Evolutionary conservation across 306 rosid genomes (phyloP).

Genomic region (Arachis hypogaea): DNA sequence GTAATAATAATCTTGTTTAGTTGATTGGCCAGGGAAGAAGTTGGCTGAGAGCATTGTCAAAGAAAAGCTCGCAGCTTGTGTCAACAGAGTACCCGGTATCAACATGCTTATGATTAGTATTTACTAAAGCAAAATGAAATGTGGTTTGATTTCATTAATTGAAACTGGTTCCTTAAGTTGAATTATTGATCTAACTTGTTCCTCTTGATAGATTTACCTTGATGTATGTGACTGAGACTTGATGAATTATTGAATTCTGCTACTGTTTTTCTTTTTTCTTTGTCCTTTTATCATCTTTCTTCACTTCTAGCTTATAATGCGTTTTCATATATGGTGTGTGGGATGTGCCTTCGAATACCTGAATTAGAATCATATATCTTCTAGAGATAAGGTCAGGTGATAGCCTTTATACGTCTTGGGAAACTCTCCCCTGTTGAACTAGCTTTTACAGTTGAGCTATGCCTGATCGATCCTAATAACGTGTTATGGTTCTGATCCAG

Average conservation of each 20-base stretch:
- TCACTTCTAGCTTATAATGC: neutral
- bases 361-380: no score
- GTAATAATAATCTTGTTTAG: neutral
- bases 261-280: neutral
- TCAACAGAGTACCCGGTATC: conserved; percentile 82
- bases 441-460: no score
- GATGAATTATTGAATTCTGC: neutral
- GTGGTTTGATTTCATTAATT: neutral
- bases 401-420: no score
- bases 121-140: neutral
- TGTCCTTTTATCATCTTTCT: neutral
- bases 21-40: conserved; percentile 70
- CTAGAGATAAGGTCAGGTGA: no score
- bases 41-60: conserved; percentile 83
- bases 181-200: neutral
- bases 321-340: conserved; percentile 6
- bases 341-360: no score
- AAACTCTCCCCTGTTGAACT: no score
- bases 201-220: neutral
- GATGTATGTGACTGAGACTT: conserved; percentile 7
- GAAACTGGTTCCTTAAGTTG: conserved; percentile 1
- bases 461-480: no score
- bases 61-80: conserved; percentile 97
- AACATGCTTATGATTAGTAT: conserved; percentile 16
- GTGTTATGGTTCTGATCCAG: neutral